Evolutionary conservation across 176 grass and related monocot genomes (phyloP).

Genomic region (Bothriochloa decipiens): DNA sequence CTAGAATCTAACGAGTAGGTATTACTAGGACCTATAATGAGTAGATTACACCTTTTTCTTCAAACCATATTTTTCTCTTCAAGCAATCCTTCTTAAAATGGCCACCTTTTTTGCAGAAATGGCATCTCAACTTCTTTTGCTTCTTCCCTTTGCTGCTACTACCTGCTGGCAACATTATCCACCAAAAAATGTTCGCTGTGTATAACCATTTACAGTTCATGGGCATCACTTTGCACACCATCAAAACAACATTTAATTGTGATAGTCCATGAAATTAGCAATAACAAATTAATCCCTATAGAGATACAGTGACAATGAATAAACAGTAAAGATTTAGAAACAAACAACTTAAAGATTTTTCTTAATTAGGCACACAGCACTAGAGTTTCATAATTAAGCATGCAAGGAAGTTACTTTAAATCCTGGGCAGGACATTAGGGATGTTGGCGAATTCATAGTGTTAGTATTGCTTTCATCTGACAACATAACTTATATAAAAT

Average conservation of each 20-base stretch:
- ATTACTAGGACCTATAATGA: not conserved
- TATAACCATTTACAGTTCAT: not conserved
- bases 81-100: not conserved
- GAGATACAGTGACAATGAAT: not conserved
- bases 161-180: not conserved
- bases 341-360: not conserved
- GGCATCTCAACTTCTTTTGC: not conserved
- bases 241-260: not conserved
- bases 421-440: not conserved
- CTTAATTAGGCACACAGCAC: not conserved
- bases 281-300: not conserved
- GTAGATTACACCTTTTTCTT: not conserved
- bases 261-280: not conserved
- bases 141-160: not conserved
- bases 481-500: not conserved
- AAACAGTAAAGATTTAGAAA: not conserved
- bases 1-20: not conserved
- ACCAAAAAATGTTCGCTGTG: not conserved
- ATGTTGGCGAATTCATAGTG: not conserved
- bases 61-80: not conserved
- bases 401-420: not conserved
- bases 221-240: not conserved
- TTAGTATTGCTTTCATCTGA: not conserved
- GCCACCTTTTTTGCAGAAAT: conserved; percentile 3
- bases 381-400: not conserved